Evolutionary conservation across 2,329 filamentous ascomycete genomes (phyloP).

Genomic region (Basipetospora sp.): DNA sequence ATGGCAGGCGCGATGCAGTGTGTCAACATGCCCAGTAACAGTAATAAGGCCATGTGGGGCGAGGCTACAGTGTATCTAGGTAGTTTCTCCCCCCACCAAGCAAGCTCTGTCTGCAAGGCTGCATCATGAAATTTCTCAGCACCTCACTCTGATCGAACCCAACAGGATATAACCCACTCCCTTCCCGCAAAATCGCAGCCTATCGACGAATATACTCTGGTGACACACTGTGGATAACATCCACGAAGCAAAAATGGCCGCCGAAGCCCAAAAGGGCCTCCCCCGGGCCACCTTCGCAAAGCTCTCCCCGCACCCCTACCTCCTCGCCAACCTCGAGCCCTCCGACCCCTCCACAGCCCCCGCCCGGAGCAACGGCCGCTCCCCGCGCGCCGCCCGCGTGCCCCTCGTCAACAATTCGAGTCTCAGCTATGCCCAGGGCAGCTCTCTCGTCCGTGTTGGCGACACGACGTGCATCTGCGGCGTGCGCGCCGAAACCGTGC

Average conservation of each 20-base stretch:
- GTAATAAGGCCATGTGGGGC: no score
- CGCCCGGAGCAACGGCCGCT: conserved; percentile 68
- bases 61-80: no score
- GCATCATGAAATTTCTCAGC: no score
- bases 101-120: no score
- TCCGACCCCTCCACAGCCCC: conserved; percentile 31
- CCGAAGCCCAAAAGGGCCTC: conserved; percentile 21
- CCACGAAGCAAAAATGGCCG: background rate
- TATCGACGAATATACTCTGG: background rate
- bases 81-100: no score
- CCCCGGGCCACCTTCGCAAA: conserved; percentile 66
- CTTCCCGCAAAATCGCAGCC: background rate
- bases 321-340: conserved; percentile 72
- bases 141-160: no score
- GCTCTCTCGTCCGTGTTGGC: conserved; percentile 72
- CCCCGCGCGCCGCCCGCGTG: conserved; percentile 51
- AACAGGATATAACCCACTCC: no score
- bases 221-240: no score
- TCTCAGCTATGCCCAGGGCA: conserved; percentile 78
- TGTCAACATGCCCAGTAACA: no score
- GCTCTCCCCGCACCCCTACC: conserved; percentile 75
- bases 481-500: conserved; percentile 71
- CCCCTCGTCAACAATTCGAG: conserved; percentile 71
- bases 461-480: conserved; percentile 93
- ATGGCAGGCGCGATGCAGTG: no score